Conservation (phyloP, 805 yeast genomes). For the Metschnikowia bowlesiae region DNA sequence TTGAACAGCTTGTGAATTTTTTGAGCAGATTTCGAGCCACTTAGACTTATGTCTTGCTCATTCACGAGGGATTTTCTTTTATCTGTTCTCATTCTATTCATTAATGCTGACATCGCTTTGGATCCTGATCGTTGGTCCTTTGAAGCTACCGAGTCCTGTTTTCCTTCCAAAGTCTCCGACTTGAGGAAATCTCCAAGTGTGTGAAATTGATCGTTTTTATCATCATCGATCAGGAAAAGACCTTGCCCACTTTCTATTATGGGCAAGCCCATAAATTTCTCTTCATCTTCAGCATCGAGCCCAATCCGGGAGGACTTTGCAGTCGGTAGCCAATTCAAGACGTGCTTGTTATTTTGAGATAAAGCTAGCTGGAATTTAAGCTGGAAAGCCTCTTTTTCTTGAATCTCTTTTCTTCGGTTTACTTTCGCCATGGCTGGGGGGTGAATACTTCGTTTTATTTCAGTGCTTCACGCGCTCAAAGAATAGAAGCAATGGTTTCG, state of each 20-base stretch:
- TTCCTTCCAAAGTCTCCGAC: constrained; percentile 6
- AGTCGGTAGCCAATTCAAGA: constrained; percentile 36
- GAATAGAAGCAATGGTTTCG: neutral
- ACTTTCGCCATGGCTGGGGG: constrained; percentile 15
- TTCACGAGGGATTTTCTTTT: constrained; percentile 14
- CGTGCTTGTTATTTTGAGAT: constrained; percentile 30
- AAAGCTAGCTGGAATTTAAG: constrained; percentile 44
- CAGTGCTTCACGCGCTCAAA: neutral
- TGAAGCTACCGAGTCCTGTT: constrained; percentile 2
- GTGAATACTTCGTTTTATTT: neutral
- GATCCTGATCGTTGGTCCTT: constrained; percentile 19
- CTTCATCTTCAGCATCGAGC: constrained; percentile 5
- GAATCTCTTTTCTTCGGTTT: constrained; percentile 39
- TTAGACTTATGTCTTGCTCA: neutral
- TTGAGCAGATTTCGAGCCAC: neutral
- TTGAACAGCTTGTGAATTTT: neutral
- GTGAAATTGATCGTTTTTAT: neutral
- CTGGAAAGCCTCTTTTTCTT: constrained; percentile 44
- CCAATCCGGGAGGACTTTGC: constrained; percentile 1
- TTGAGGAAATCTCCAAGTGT: constrained; percentile 29
- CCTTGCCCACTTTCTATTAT: constrained; percentile 32
- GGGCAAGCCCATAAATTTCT: constrained; percentile 30
- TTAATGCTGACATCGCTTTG: constrained; percentile 35
- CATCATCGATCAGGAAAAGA: constrained; percentile 18
- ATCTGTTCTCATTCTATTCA: constrained; percentile 32